A percentile compares a stretch with the other conserved stretches of the same genome.
Evolutionary conservation across 2,329 filamentous ascomycete genomes (phyloP).

Genomic region (Neonectria punicea): DNA sequence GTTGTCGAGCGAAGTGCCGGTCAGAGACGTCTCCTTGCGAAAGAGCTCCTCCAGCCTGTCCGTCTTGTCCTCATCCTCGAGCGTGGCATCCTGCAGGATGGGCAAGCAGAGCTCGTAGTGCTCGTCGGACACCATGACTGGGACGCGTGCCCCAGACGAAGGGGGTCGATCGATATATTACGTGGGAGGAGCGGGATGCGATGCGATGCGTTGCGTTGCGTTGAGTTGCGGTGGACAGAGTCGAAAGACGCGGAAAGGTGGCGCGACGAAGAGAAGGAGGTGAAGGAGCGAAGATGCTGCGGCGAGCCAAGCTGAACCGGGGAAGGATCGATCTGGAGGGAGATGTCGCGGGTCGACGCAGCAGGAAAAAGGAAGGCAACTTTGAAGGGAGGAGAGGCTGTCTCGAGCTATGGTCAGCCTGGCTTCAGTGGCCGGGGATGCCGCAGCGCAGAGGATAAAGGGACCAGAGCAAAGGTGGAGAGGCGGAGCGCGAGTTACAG

Average conservation of each 20-base stretch:
- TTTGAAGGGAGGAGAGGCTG: constrained; percentile 27
- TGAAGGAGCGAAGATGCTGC: constrained; percentile 24
- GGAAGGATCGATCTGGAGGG: constrained; percentile 16
- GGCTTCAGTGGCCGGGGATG: constrained; percentile 19
- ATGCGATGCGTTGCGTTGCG: not conserved
- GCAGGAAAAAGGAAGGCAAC: constrained; percentile 31
- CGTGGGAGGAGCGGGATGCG: constrained; percentile 4
- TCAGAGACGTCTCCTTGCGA: constrained; percentile 79
- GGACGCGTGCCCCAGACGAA: constrained; percentile 29
- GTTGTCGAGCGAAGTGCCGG: constrained; percentile 85
- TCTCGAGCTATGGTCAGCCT: constrained; percentile 34
- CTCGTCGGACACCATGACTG: constrained; percentile 88
- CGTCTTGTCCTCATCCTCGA: constrained; percentile 96
- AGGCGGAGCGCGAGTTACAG: constrained; percentile 33
- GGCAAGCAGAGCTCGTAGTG: constrained; percentile 92
- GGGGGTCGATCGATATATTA: constrained; percentile 18
- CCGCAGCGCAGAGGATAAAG: constrained; percentile 32
- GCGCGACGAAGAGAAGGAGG: constrained; percentile 19
- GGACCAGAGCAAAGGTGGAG: constrained; percentile 33
- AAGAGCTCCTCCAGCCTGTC: constrained; percentile 90
- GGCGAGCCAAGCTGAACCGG: constrained; percentile 25
- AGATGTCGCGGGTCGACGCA: constrained; percentile 20
- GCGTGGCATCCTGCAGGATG: constrained; percentile 80
- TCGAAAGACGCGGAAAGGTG: constrained; percentile 25
- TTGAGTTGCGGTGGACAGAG: constrained; percentile 9